These are phyloP conservation scores for Pulveroboletus sp. DNA, from an alignment of 768 basidiomycete genomes.

Conservation along the genomic window DNA sequence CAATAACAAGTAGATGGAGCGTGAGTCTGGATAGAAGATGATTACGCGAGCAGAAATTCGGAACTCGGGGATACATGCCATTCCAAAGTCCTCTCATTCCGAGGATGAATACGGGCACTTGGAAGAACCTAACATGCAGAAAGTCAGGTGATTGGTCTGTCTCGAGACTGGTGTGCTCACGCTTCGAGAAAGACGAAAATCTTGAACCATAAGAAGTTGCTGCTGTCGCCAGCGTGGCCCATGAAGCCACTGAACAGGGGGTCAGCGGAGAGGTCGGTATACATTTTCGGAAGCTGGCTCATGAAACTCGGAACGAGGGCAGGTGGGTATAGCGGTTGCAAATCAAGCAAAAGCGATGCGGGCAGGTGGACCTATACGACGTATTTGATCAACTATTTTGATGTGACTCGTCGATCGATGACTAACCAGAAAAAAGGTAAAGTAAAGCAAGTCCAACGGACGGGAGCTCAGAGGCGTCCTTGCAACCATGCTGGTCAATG, in stretches of 20 bases:
- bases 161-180: slow-evolving; percentile 35
- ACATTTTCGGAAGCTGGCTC: slow-evolving; percentile 42
- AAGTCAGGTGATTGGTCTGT: not conserved
- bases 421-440: slow-evolving; percentile 63
- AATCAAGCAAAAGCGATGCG: slow-evolving; percentile 64
- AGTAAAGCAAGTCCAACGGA: slow-evolving; percentile 65
- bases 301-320: slow-evolving; percentile 47
- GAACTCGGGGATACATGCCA: slow-evolving; percentile 32
- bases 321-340: slow-evolving; percentile 61
- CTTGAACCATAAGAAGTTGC: slow-evolving; percentile 56
- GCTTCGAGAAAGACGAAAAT: slow-evolving; percentile 58
- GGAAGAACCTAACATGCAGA: slow-evolving; percentile 43
- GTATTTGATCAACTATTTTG: not conserved
- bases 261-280: slow-evolving; percentile 58
- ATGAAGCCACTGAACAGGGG: slow-evolving; percentile 56
- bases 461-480: slow-evolving; percentile 47
- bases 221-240: slow-evolving; percentile 36
- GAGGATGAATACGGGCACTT: slow-evolving; percentile 75
- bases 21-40: slow-evolving; percentile 39
- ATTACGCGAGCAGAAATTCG: not conserved
- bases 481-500: slow-evolving; percentile 13
- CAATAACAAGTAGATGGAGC: slow-evolving; percentile 56
- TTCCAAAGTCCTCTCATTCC: slow-evolving; percentile 58
- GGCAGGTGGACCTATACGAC: slow-evolving; percentile 56
- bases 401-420: not conserved